A percentile compares a stretch with the other conserved stretches of the same genome.
Conservation (phyloP, 73 alveolate species). For the Blepharisma japonicum region DNA sequence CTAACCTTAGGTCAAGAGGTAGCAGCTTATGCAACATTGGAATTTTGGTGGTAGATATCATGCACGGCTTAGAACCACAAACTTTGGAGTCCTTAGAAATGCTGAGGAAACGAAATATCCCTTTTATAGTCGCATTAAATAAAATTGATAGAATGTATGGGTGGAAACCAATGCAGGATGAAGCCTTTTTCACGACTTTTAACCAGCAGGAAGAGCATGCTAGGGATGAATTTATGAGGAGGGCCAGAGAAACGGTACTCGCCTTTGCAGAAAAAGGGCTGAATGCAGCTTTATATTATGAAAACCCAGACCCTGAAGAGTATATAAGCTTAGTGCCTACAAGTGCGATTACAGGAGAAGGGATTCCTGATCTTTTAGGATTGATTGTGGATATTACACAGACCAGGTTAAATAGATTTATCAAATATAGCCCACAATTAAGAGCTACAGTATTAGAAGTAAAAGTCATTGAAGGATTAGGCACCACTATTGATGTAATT, state of each 20-base stretch:
- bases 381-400: conserved; percentile 86
- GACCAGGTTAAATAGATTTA: conserved; percentile 59
- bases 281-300: conserved; percentile 92
- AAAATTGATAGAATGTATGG: conserved; percentile 95
- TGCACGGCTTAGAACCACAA: conserved; percentile 97
- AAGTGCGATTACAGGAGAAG: conserved; percentile 99
- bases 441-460: conserved; percentile 93
- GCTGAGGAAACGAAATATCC: conserved; percentile 90
- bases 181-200: conserved; percentile 62
- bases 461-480: conserved; percentile 96
- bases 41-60: conserved; percentile 96
- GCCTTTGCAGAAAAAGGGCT: conserved; percentile 90
- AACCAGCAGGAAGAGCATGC: conserved; percentile 57
- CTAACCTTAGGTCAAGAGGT: conserved; percentile 98
- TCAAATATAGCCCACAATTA: conserved; percentile 36
- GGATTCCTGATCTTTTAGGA: conserved; percentile 98
- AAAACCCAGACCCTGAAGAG: conserved; percentile 86
- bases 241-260: conserved; percentile 56
- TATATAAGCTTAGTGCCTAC: conserved; percentile 96
- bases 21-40: conserved; percentile 98
- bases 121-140: conserved; percentile 97
- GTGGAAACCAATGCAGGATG: conserved; percentile 83
- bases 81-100: conserved; percentile 96
- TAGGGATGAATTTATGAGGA: conserved; percentile 60
- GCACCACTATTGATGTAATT: conserved; percentile 98